phyloP scores from a whole-genome alignment of 352 stramenopile genomes.

The Phytophthora podocarpi region DNA sequence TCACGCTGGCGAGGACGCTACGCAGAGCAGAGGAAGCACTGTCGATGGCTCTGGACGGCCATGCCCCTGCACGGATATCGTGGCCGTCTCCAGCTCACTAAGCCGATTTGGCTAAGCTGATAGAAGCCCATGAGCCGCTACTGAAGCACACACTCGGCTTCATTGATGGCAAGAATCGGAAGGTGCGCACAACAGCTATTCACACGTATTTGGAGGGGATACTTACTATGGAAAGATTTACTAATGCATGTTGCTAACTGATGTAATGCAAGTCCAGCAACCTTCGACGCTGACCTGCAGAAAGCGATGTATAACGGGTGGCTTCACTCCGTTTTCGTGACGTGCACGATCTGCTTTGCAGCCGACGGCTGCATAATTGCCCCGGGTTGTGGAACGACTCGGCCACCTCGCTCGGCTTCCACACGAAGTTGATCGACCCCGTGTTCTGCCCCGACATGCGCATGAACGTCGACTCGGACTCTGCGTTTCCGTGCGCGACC shows the following conservation, averaged over 20 bases:
- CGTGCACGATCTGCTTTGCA: too few relatives aligned
- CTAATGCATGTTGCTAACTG: too few relatives aligned
- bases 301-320: constrained; percentile 10
- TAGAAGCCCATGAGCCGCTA: too few relatives aligned
- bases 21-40: background rate
- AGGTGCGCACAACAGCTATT: background rate
- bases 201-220: too few relatives aligned
- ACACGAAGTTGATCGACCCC: constrained; percentile 1
- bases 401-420: too few relatives aligned
- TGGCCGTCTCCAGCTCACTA: background rate
- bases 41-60: background rate
- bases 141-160: constrained; percentile 30
- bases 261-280: constrained; percentile 2
- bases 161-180: constrained; percentile 10
- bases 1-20: background rate
- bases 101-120: background rate
- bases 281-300: too few relatives aligned
- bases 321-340: too few relatives aligned
- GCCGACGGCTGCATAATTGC: too few relatives aligned
- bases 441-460: constrained; percentile 4
- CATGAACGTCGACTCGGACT: background rate
- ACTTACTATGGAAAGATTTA: too few relatives aligned
- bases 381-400: too few relatives aligned
- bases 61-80: background rate
- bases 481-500: background rate